A percentile compares a stretch with the other conserved stretches of the same genome.
Evolutionary conservation across 2,329 filamentous ascomycete species (phyloP).

Genomic region (Penicillium aurantiogriseum): DNA sequence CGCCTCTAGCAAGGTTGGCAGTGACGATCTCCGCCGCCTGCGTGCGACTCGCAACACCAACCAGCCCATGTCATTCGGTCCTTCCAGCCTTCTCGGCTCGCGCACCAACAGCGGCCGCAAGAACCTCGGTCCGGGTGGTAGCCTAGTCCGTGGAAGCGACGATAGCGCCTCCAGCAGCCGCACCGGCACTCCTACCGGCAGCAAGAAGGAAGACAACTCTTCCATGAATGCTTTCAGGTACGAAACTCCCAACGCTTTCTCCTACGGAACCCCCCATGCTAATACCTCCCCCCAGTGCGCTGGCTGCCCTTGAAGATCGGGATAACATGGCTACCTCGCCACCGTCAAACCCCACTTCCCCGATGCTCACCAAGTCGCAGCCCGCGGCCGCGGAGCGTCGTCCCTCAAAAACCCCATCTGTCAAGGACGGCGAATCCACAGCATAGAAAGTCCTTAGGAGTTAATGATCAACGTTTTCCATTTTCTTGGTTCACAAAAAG

Average conservation of each 20-base stretch:
- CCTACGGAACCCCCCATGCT: slow-evolving; percentile 4
- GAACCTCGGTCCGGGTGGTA: slow-evolving; percentile 69
- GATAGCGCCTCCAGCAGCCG: slow-evolving; percentile 86
- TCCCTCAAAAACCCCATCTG: slow-evolving; percentile 43
- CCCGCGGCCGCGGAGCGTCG: slow-evolving; percentile 44
- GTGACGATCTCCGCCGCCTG: slow-evolving; percentile 86
- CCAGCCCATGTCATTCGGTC: slow-evolving; percentile 68
- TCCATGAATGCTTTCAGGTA: slow-evolving; percentile 94
- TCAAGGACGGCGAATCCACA: slow-evolving; percentile 41
- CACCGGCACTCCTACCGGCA: slow-evolving; percentile 77
- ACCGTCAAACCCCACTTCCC: slow-evolving; percentile 49
- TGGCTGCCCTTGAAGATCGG: slow-evolving; percentile 48
- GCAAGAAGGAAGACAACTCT: slow-evolving; percentile 63
- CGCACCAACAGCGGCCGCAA: slow-evolving; percentile 82
- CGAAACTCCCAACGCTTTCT: slow-evolving; percentile 38
- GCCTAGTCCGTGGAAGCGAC: slow-evolving; percentile 71
- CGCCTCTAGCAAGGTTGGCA: slow-evolving; percentile 76
- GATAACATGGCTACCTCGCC: slow-evolving; percentile 50
- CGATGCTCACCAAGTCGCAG: slow-evolving; percentile 47
- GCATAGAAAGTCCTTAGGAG: slow-evolving; percentile 40
- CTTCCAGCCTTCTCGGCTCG: slow-evolving; percentile 82
- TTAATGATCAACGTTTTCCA: slow-evolving; percentile 40
- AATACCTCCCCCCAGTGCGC: slow-evolving; percentile 38
- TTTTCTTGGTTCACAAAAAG: slow-evolving; percentile 33
- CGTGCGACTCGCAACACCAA: slow-evolving; percentile 60